Conservation (phyloP, 225 moss, liverwort and hornwort genomes). For the Pleurozium schreberi region DNA sequence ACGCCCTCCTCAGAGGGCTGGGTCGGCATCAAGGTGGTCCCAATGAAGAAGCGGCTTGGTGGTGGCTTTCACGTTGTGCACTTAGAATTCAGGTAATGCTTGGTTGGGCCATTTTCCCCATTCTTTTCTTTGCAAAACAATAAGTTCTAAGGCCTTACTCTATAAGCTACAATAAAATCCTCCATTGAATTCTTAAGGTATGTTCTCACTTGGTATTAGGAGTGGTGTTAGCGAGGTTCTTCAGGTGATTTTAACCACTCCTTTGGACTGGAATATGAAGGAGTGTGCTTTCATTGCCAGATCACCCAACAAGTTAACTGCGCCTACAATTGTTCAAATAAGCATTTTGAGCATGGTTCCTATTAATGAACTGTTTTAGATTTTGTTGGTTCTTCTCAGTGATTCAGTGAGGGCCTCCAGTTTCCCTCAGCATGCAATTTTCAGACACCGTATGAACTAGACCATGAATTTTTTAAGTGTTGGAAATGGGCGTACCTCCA, state of each 20-base stretch:
- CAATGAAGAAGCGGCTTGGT: slow-evolving; percentile 27
- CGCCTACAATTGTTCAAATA: neutral
- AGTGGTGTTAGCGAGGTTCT: neutral
- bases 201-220: neutral
- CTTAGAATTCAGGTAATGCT: slow-evolving; percentile 34
- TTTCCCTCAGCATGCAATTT: neutral
- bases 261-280: neutral
- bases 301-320: neutral
- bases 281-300: neutral
- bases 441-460: neutral
- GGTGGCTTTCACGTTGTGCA: slow-evolving; percentile 37
- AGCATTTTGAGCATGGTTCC: neutral
- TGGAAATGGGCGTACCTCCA: neutral
- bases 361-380: neutral
- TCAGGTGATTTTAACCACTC: neutral
- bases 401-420: neutral
- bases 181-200: neutral
- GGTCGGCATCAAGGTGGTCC: slow-evolving; percentile 62
- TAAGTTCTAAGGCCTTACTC: neutral
- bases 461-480: neutral
- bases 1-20: slow-evolving; percentile 49
- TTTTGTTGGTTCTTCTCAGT: neutral
- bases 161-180: neutral
- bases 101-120: neutral
- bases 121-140: neutral